A percentile compares a stretch with the other conserved stretches of the same genome.
These are phyloP conservation scores for Onygenales sp. DNA, from an alignment of 2,329 filamentous ascomycete species.

Conservation along the genomic window DNA sequence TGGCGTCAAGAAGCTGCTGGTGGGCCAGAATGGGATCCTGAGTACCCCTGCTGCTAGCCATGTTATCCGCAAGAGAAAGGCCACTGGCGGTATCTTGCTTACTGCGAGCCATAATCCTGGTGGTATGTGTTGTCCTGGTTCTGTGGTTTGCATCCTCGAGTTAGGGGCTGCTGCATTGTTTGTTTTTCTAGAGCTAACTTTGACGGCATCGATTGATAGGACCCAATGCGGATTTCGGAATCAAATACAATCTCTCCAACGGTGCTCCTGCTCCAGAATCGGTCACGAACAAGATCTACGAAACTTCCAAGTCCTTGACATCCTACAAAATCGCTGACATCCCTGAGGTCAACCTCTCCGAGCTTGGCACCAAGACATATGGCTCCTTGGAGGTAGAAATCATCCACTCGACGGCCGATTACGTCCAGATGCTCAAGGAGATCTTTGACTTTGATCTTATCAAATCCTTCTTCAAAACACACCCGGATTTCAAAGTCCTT, in stretches of 20 bases:
- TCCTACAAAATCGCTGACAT: slow-evolving; percentile 90
- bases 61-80: slow-evolving; percentile 86
- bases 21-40: slow-evolving; percentile 92
- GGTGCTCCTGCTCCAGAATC: slow-evolving; percentile 91
- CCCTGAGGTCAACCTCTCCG: slow-evolving; percentile 73
- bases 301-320: slow-evolving; percentile 76
- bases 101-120: slow-evolving; percentile 98
- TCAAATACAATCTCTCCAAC: slow-evolving; percentile 99
- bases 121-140: slow-evolving; percentile 44
- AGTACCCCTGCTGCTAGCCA: slow-evolving; percentile 95
- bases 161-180: neutral
- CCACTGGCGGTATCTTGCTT: slow-evolving; percentile 90
- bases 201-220: slow-evolving; percentile 41
- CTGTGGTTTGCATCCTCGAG: neutral
- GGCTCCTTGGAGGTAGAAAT: slow-evolving; percentile 87
- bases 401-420: slow-evolving; percentile 86
- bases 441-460: slow-evolving; percentile 98
- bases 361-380: slow-evolving; percentile 74
- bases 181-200: neutral
- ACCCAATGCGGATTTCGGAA: slow-evolving; percentile 90
- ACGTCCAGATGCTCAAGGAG: slow-evolving; percentile 89
- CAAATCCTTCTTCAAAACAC: slow-evolving; percentile 78
- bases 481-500: slow-evolving; percentile 90
- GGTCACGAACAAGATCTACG: slow-evolving; percentile 97
- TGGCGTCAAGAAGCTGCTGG: slow-evolving; percentile 95